Percentiles rank a stretch among this genome's conserved stretches.
Conservation (phyloP, 768 basidiomycete species). For the Leccinum arenicola region DNA sequence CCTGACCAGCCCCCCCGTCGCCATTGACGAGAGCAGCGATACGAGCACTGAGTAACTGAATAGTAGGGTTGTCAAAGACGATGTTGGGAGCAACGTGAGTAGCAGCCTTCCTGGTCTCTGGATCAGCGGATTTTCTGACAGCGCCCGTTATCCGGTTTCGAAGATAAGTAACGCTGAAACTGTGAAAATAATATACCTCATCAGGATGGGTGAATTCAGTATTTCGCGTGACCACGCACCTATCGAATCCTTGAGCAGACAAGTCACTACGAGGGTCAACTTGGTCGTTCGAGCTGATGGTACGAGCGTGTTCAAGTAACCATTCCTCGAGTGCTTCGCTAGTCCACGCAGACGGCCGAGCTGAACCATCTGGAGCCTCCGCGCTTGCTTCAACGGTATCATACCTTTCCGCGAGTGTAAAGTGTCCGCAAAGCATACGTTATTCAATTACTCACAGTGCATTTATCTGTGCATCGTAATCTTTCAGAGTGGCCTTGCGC, state of each 20-base stretch:
- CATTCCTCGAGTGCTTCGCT: constrained; percentile 19
- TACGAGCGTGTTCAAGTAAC: constrained; percentile 26
- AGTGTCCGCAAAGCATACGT: not conserved
- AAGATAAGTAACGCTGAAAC: constrained; percentile 31
- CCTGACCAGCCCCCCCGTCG: not conserved
- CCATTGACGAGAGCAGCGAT: constrained; percentile 9
- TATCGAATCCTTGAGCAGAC: constrained; percentile 37
- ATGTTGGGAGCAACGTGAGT: constrained; percentile 27
- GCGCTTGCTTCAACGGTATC: constrained; percentile 29
- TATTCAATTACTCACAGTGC: constrained; percentile 32
- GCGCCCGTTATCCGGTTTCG: constrained; percentile 23
- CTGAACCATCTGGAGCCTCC: constrained; percentile 15
- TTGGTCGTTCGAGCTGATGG: constrained; percentile 4
- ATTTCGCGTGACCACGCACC: constrained; percentile 19
- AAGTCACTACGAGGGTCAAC: constrained; percentile 23
- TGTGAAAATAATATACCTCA: not conserved
- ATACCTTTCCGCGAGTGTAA: constrained; percentile 24
- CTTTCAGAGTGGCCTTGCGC: constrained; percentile 36
- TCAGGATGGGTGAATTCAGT: not conserved
- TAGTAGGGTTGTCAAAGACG: constrained; percentile 41
- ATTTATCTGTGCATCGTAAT: constrained; percentile 47
- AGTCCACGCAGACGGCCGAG: constrained; percentile 27
- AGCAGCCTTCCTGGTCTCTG: constrained; percentile 26
- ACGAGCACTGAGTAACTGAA: constrained; percentile 33
- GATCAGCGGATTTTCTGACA: constrained; percentile 31